Evolutionary conservation across 1,284 basidiomycete genomes (phyloP), one percentile per base, ranked within the genome.

Genomic region (Pseudomicrostroma phylloplanum): DNA sequence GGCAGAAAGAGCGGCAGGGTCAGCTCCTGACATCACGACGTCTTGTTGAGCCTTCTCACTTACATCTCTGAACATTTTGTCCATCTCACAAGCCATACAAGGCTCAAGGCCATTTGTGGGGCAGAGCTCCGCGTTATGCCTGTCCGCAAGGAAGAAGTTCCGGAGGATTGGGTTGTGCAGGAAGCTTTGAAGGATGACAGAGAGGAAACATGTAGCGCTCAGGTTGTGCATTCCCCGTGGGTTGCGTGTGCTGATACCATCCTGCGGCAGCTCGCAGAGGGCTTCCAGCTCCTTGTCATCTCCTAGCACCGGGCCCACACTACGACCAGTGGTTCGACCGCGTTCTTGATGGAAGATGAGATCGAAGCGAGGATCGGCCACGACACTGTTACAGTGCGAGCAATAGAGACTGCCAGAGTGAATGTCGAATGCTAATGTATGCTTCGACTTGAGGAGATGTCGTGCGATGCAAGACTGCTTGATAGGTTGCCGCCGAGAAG

Each of bases 1-100:
- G 6, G n/a, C 4, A n/a, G 51, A 30, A 19, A 48, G 56, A 55
- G 9, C n/a, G 25, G 25, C 43, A 13, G 43, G 19, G 7, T 57
- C 23, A 26, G 19, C 19, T 6, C 21, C 51, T 6, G 13, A 6
- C 6, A 6, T 6, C 6, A 23, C 26, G 13, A 19, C 51, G 13
- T 25, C 19, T 26, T 19, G 17, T 17, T 13, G 13, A 19, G n/a
- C 21, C 2, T 25, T 8, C 21, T 25, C 51, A 64, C 79, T 64
- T 55, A 90, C 91, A 82, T 96, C 92, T 25, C 86, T 82, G 78
- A 94, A 94, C 6, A 96, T 84, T 67, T 85, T 87, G 79, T 97
- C 93, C 88, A 98, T 89, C 80, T 96, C 93, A 79, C 93, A 98
- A 61, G 89, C 92, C 58, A 89, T 88, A 80, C 93, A 98, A 40